Conservation (phyloP, 2,329 filamentous ascomycete genomes). For the Ilyonectria mors-panacis region DNA sequence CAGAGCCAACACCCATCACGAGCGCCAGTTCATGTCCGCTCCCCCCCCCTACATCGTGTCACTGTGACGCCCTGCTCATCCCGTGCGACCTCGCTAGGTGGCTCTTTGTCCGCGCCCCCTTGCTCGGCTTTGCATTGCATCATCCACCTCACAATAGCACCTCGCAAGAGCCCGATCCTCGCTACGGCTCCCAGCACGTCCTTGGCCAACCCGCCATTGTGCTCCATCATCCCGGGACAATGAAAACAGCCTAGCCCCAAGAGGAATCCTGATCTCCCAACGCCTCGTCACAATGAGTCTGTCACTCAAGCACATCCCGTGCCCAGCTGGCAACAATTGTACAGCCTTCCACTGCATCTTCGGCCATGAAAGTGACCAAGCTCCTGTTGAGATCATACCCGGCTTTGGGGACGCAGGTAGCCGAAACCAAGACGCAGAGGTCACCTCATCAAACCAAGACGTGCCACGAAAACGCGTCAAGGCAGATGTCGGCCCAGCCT, state of each 20-base stretch:
- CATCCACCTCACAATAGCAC: neutral
- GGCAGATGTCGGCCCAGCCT: conserved; percentile 37
- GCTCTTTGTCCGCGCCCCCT: neutral
- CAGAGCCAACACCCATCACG: neutral
- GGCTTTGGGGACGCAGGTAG: conserved; percentile 8
- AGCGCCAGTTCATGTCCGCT: neutral
- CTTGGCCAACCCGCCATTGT: neutral
- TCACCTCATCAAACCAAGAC: conserved; percentile 44
- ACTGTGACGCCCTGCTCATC: conserved; percentile 4
- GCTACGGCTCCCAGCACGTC: neutral
- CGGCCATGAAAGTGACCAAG: conserved; percentile 58
- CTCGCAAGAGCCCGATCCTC: neutral
- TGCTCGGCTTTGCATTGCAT: conserved; percentile 2
- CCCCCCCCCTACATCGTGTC: neutral
- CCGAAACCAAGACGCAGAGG: conserved; percentile 23
- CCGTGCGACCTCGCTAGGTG: neutral
- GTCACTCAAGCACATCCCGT: conserved; percentile 65
- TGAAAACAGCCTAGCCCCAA: conserved; percentile 9
- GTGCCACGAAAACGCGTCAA: conserved; percentile 51
- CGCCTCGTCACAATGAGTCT: conserved; percentile 52
- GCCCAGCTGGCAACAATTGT: conserved; percentile 64
- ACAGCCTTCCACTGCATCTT: conserved; percentile 67
- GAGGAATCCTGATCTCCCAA: conserved; percentile 7
- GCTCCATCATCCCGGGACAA: neutral
- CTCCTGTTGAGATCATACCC: conserved; percentile 31